Conservation (phyloP, 768 basidiomycete species). For the Lactarius indigo region DNA sequence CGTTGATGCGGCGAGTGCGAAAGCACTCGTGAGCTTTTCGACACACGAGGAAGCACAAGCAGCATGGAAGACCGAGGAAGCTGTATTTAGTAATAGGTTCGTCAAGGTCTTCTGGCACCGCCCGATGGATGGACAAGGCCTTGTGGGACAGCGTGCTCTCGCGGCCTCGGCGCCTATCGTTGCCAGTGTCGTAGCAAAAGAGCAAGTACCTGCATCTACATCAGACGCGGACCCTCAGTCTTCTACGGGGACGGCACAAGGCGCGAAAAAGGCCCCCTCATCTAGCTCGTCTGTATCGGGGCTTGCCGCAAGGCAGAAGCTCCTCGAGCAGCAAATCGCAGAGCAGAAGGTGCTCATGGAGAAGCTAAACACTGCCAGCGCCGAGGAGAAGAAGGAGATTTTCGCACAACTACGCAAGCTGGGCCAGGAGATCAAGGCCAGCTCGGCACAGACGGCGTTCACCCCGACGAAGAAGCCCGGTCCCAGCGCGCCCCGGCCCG, state of each 20-base stretch:
- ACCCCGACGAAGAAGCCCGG: slow-evolving; percentile 29
- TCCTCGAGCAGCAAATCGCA: slow-evolving; percentile 76
- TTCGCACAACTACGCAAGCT: slow-evolving; percentile 73
- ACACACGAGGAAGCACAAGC: slow-evolving; percentile 79
- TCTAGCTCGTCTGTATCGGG: slow-evolving; percentile 40
- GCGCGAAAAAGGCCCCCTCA: slow-evolving; percentile 38
- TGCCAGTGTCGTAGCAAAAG: slow-evolving; percentile 52
- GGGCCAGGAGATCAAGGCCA: slow-evolving; percentile 70
- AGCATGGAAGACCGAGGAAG: slow-evolving; percentile 91
- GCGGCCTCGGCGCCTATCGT: slow-evolving; percentile 78
- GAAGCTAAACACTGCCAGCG: slow-evolving; percentile 55
- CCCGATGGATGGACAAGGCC: slow-evolving; percentile 89
- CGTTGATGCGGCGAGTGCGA: slow-evolving; percentile 66
- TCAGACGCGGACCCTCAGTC: slow-evolving; percentile 30
- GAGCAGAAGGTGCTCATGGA: slow-evolving; percentile 88
- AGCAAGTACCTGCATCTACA: slow-evolving; percentile 23
- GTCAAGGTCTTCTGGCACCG: slow-evolving; percentile 96
- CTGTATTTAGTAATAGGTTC: slow-evolving; percentile 92
- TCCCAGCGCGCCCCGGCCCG: slow-evolving; percentile 30
- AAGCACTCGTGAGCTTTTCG: slow-evolving; percentile 86
- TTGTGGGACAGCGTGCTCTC: slow-evolving; percentile 68
- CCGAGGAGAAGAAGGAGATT: slow-evolving; percentile 75
- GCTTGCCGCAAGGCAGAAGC: slow-evolving; percentile 70
- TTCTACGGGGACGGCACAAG: slow-evolving; percentile 30
- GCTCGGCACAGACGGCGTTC: slow-evolving; percentile 32